Conservation (phyloP, 805 yeast species). For the Barnettozyma californica region DNA sequence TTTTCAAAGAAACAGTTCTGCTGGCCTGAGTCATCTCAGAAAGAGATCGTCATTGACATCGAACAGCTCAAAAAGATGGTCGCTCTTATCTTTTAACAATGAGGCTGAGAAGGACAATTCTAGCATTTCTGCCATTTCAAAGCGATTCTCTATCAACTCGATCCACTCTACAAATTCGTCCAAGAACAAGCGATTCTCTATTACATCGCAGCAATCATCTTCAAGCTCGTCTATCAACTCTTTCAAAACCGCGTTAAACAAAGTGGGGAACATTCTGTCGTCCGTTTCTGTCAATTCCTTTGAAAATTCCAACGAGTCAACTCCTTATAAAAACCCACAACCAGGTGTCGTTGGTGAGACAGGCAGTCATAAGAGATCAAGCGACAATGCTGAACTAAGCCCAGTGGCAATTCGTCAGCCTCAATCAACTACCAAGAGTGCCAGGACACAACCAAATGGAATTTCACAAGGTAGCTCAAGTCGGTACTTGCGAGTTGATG, state of each 20-base stretch:
- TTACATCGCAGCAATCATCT: slow-evolving; percentile 17
- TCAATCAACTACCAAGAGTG: slow-evolving; percentile 5
- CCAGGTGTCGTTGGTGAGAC: slow-evolving; percentile 25
- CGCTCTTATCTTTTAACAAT: slow-evolving; percentile 21
- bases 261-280: slow-evolving; percentile 21
- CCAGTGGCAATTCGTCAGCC: slow-evolving; percentile 10
- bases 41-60: slow-evolving; percentile 21
- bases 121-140: slow-evolving; percentile 1
- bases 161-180: slow-evolving; percentile 11
- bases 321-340: slow-evolving; percentile 15
- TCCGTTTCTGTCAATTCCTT: slow-evolving; percentile 21
- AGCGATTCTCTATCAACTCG: slow-evolving; percentile 11
- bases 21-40: slow-evolving; percentile 17
- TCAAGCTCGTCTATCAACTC: slow-evolving; percentile 18
- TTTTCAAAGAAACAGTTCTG: slow-evolving; percentile 21
- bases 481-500: slow-evolving; percentile 5
- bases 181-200: slow-evolving; percentile 20
- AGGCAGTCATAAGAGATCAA: slow-evolving; percentile 6
- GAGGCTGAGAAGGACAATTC: slow-evolving; percentile 21
- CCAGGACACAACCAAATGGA: slow-evolving; percentile 4
- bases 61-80: slow-evolving; percentile 26
- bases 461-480: slow-evolving; percentile 6
- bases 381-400: slow-evolving; percentile 7
- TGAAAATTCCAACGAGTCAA: slow-evolving; percentile 18
- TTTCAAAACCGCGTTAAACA: slow-evolving; percentile 20